These are phyloP conservation scores for Maudiozyma pseudohumilis DNA, from an alignment of 805 yeast species.

Conservation along the genomic window DNA sequence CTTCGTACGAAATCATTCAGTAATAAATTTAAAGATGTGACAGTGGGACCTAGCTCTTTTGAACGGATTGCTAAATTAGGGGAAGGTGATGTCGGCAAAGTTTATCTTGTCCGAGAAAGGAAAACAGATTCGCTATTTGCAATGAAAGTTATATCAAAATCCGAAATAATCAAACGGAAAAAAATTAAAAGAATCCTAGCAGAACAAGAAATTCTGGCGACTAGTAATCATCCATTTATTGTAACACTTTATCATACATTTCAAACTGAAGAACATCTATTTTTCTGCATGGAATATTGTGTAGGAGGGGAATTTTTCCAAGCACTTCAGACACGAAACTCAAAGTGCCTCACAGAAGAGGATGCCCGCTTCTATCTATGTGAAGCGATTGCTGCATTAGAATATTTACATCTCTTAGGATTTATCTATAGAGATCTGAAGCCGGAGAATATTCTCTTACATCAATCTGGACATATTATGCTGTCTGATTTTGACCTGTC, in stretches of 20 bases:
- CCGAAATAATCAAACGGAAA: conserved; percentile 91
- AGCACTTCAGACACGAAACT: conserved; percentile 83
- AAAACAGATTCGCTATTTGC: conserved; percentile 70
- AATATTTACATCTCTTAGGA: conserved; percentile 92
- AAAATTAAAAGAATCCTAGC: conserved; percentile 91
- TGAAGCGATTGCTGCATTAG: conserved; percentile 94
- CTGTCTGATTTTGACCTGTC: conserved; percentile 91
- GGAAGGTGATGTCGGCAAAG: conserved; percentile 97
- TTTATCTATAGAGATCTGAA: conserved; percentile 92
- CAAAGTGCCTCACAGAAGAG: conserved; percentile 73
- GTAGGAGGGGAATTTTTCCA: conserved; percentile 99
- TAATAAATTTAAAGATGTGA: conserved; percentile 61
- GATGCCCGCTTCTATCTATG: conserved; percentile 94
- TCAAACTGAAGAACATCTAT: conserved; percentile 84
- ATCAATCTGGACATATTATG: conserved; percentile 98
- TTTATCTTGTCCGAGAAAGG: conserved; percentile 81
- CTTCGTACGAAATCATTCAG: conserved; percentile 45
- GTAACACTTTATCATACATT: conserved; percentile 94
- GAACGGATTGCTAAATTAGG: conserved; percentile 87
- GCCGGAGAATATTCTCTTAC: conserved; percentile 90
- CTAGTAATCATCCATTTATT: conserved; percentile 93
- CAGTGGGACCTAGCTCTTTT: conserved; percentile 78
- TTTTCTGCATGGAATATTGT: conserved; percentile 96
- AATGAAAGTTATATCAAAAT: conserved; percentile 81
- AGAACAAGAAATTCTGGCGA: conserved; percentile 92